Conservation (phyloP, 768 basidiomycete species). For the Lepiota venenata region DNA sequence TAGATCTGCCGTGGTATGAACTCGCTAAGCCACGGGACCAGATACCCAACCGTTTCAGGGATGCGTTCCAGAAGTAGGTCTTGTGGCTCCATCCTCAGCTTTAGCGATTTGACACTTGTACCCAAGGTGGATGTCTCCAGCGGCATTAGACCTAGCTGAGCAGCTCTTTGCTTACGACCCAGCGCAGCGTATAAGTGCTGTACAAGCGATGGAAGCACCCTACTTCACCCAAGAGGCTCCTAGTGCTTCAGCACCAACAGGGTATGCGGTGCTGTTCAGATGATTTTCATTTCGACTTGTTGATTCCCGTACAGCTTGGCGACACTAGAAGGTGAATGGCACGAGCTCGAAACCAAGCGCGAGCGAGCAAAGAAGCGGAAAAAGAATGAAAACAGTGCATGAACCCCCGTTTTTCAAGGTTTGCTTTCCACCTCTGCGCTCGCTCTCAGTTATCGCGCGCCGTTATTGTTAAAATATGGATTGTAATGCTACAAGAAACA, state of each 20-base stretch:
- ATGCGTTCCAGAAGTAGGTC: constrained; percentile 81
- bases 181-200: constrained; percentile 66
- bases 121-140: constrained; percentile 81
- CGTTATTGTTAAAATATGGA: constrained; percentile 12
- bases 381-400: constrained; percentile 47
- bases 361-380: constrained; percentile 81
- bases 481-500: constrained; percentile 11
- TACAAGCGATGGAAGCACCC: constrained; percentile 72
- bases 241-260: constrained; percentile 63
- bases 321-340: constrained; percentile 91
- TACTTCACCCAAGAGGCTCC: constrained; percentile 89
- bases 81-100: not conserved
- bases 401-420: not conserved
- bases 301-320: constrained; percentile 51
- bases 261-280: constrained; percentile 50
- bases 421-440: not conserved
- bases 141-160: constrained; percentile 86
- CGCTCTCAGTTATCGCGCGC: not conserved
- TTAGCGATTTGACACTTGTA: constrained; percentile 3
- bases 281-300: constrained; percentile 6
- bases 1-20: constrained; percentile 95
- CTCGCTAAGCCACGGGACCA: constrained; percentile 87
- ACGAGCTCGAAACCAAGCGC: constrained; percentile 93
- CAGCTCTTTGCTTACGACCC: constrained; percentile 82
- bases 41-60: constrained; percentile 73